Evolutionary conservation across 495 filamentous ascomycete genomes (phyloP).

Genomic region (Penicillium egyptiacum): DNA sequence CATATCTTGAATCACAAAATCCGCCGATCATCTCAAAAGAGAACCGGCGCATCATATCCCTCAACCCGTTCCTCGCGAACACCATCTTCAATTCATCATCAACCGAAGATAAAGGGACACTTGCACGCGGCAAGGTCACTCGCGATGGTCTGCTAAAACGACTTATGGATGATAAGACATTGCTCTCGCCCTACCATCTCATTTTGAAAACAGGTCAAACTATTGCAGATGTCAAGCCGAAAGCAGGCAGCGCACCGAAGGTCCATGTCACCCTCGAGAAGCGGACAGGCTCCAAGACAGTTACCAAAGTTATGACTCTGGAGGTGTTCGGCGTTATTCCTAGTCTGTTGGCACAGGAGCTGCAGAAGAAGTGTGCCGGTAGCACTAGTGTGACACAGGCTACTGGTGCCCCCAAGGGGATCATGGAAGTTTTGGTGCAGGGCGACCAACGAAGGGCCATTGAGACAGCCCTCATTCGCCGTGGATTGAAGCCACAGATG

Average conservation of each 20-base stretch:
- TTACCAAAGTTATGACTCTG: slow-evolving; percentile 62
- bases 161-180: slow-evolving; percentile 49
- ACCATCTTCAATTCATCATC: slow-evolving; percentile 54
- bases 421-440: slow-evolving; percentile 72
- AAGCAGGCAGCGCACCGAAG: slow-evolving; percentile 60
- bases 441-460: slow-evolving; percentile 65
- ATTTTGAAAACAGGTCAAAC: slow-evolving; percentile 58
- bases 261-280: slow-evolving; percentile 60
- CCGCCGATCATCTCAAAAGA: slow-evolving; percentile 54
- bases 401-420: slow-evolving; percentile 59
- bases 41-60: slow-evolving; percentile 64
- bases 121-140: slow-evolving; percentile 59
- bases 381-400: slow-evolving; percentile 65
- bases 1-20: slow-evolving; percentile 52
- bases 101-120: slow-evolving; percentile 54
- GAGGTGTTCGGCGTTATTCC: slow-evolving; percentile 65
- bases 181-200: slow-evolving; percentile 51
- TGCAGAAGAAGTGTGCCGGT: slow-evolving; percentile 70
- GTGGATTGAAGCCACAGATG: slow-evolving; percentile 59
- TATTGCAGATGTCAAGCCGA: slow-evolving; percentile 57
- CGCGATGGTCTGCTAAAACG: slow-evolving; percentile 65
- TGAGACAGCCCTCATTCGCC: slow-evolving; percentile 58
- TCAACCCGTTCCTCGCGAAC: slow-evolving; percentile 64
- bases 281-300: slow-evolving; percentile 66
- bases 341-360: slow-evolving; percentile 61